Evolutionary conservation across 192 early-diverging fungal species (phyloP), one percentile per base, ranked within the genome.

Genomic region (Spizellomyces sp.): DNA sequence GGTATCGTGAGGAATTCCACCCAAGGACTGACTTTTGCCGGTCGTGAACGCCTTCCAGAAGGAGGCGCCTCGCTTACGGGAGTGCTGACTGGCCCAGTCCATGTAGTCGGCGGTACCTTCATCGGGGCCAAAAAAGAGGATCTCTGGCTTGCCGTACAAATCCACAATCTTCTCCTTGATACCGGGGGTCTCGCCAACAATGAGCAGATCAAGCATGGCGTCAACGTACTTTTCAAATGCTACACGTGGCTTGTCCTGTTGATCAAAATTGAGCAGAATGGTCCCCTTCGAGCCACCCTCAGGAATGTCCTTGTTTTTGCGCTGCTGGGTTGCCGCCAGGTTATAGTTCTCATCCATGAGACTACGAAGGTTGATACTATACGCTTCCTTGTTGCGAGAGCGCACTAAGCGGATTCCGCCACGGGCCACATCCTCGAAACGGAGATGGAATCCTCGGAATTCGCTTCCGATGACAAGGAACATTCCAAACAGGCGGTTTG

Each of bases 1-100:
- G 52, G 83, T 84, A 77, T 99, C 96, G 83, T 99, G 96, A 55
- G 96, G 96, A 65, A 99, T 99, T 69, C 96, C 96, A 27, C 80
- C 96, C 70, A 99, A 77, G 8, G 90, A 83, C 83, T 98, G 96
- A 74, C 87, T 90, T 89, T 99, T 99, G 68, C 96, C 96, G 12
- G 96, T 99, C 45, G 96, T 99, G 87, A 99, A 99, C 36, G 96
- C 95, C 87, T 98, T 99, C 96, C 96, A 99, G 91, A 97, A 98
- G 44, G 87, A 84, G 12, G 93, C 92, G 45, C 93, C 93, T 66
- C 96, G 90, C 75, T 84, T 88, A 68, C 79, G 69, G n/a, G 96
- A 93, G 78, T 99, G 95, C 74, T 94, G 94, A 64, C 90, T 91
- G 57, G 96, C 96, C 96, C 96, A 99, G 87, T 99, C 96, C 94